Evolutionary conservation across 176 grass and related monocot species (phyloP).

Genomic region (Musa beccarii): DNA sequence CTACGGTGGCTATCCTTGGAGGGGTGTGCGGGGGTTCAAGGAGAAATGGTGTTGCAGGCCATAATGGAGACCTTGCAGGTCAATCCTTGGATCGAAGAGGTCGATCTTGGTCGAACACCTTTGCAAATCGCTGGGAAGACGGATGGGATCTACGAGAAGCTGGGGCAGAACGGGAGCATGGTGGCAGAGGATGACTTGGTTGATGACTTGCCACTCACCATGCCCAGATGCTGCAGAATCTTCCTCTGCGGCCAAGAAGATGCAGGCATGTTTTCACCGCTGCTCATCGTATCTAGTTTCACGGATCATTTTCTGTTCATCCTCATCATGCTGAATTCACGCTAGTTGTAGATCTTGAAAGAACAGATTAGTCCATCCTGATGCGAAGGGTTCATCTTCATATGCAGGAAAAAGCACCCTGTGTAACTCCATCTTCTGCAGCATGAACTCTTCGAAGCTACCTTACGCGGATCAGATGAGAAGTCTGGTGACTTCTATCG

Average conservation of each 20-base stretch:
- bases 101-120: conserved; percentile 74
- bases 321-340: not conserved
- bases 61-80: conserved; percentile 68
- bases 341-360: not conserved
- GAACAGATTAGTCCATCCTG: not conserved
- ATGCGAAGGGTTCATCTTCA: conserved; percentile 17
- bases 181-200: conserved; percentile 53
- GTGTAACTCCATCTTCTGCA: conserved; percentile 58
- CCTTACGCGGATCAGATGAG: conserved; percentile 37
- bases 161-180: conserved; percentile 64
- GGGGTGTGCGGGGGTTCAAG: conserved; percentile 68
- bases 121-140: conserved; percentile 61
- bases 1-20: conserved; percentile 46
- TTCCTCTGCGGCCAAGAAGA: conserved; percentile 58
- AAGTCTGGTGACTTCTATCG: conserved; percentile 40
- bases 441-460: conserved; percentile 46
- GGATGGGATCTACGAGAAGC: conserved; percentile 63
- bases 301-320: not conserved
- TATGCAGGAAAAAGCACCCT: conserved; percentile 72
- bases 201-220: conserved; percentile 43
- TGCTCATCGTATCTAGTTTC: not conserved
- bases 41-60: conserved; percentile 51
- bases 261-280: conserved; percentile 35
- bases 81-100: conserved; percentile 97
- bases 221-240: conserved; percentile 58